These are phyloP conservation scores for Trapa incisa DNA, from an alignment of 345 rosid species.

Conservation along the genomic window DNA sequence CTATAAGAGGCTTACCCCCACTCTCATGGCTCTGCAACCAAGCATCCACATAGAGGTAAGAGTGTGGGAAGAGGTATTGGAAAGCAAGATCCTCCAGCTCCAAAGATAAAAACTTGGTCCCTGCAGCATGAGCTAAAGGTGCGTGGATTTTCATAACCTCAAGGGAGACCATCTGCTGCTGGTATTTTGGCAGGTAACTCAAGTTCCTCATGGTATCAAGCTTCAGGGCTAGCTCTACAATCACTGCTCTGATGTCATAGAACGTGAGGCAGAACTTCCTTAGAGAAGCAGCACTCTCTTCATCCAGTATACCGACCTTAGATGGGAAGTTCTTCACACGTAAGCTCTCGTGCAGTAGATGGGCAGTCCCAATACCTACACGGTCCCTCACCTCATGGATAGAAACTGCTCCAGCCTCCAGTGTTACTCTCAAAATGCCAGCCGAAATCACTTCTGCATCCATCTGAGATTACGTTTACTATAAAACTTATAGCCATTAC, in stretches of 20 bases:
- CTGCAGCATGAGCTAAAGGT: conserved; percentile 81
- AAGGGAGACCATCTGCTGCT: conserved; percentile 60
- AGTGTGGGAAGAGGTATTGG: conserved; percentile 64
- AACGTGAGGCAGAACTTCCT: conserved; percentile 81
- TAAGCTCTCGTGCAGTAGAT: conserved; percentile 68
- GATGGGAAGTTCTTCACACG: conserved; percentile 62
- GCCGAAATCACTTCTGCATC: conserved; percentile 97
- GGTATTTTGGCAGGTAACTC: conserved; percentile 62
- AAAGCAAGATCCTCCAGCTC: conserved; percentile 89
- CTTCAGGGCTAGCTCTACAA: conserved; percentile 60
- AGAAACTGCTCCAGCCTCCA: conserved; percentile 54
- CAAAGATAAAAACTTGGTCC: conserved; percentile 47
- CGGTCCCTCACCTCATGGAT: conserved; percentile 49
- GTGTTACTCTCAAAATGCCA: conserved; percentile 49
- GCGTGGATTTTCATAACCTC: conserved; percentile 69
- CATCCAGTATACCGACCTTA: conserved; percentile 55
- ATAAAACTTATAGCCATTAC: not conserved
- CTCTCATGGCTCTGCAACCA: conserved; percentile 67
- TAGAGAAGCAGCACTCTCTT: conserved; percentile 59
- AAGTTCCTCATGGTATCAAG: conserved; percentile 86
- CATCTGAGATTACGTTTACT: conserved; percentile 42
- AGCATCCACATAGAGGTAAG: conserved; percentile 64
- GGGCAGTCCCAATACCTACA: conserved; percentile 69
- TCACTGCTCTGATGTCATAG: conserved; percentile 80
- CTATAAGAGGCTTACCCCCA: conserved; percentile 51